phyloP scores from a whole-genome alignment of 2,329 filamentous ascomycete species.

The Fusarium sp. region DNA sequence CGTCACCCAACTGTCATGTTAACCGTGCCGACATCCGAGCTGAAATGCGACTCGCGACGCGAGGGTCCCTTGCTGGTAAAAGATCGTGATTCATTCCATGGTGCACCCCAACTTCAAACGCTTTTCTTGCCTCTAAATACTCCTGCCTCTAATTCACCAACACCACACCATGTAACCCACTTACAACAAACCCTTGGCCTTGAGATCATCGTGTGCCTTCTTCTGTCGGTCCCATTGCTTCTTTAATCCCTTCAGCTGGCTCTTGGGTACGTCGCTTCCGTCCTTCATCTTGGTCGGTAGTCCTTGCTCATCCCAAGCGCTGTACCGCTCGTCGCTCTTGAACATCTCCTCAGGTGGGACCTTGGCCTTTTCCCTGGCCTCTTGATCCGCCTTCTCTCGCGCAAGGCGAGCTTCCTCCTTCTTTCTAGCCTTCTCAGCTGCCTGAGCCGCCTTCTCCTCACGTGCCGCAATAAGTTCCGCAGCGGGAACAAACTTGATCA shows the following conservation, averaged over 20 bases:
- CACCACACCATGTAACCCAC: slow-evolving; percentile 1
- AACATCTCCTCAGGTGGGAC: slow-evolving; percentile 71
- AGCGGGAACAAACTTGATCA: slow-evolving; percentile 78
- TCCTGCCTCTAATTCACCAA: slow-evolving; percentile 19
- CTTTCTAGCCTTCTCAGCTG: slow-evolving; percentile 72
- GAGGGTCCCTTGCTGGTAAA: neutral
- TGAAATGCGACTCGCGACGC: neutral
- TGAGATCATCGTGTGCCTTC: slow-evolving; percentile 80
- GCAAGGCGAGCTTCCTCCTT: slow-evolving; percentile 70
- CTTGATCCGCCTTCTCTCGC: slow-evolving; percentile 65
- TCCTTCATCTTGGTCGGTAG: slow-evolving; percentile 83
- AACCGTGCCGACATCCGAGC: neutral
- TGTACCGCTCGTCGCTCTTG: slow-evolving; percentile 72
- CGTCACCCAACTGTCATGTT: neutral
- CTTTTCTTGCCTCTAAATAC: slow-evolving; percentile 39
- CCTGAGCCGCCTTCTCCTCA: slow-evolving; percentile 72
- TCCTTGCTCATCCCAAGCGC: slow-evolving; percentile 87
- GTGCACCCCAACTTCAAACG: slow-evolving; percentile 2
- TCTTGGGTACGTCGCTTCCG: slow-evolving; percentile 87
- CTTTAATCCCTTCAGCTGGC: slow-evolving; percentile 82
- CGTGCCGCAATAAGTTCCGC: slow-evolving; percentile 71
- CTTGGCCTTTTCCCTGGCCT: slow-evolving; percentile 73
- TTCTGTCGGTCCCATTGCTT: slow-evolving; percentile 95
- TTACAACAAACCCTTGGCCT: slow-evolving; percentile 53
- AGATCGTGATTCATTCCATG: neutral